Conservation (phyloP, 768 basidiomycete genomes). For the Obba rivulosa region DNA sequence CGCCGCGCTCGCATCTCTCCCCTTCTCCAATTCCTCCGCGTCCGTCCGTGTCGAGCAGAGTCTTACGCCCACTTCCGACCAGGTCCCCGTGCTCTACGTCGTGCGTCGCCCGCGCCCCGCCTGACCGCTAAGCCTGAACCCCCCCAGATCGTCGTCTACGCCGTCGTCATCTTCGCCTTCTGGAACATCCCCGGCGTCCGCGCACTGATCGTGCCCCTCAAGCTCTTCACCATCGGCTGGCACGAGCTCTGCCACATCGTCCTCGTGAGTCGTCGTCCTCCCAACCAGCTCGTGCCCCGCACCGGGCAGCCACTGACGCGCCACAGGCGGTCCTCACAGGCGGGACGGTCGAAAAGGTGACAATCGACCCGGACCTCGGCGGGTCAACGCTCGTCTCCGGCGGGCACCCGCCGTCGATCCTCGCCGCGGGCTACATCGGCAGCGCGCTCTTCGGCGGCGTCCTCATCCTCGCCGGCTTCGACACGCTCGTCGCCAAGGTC, state of each 20-base stretch:
- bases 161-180: constrained; percentile 80
- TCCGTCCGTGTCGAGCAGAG: neutral
- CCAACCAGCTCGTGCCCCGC: neutral
- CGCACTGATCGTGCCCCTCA: constrained; percentile 76
- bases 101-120: constrained; percentile 36
- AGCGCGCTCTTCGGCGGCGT: constrained; percentile 77
- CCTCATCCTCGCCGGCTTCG: constrained; percentile 82
- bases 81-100: constrained; percentile 75
- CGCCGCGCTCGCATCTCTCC: too few species aligned
- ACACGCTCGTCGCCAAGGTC: constrained; percentile 87
- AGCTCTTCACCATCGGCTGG: constrained; percentile 84
- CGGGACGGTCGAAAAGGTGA: constrained; percentile 71
- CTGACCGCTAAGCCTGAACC: neutral
- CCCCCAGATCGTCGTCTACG: constrained; percentile 72
- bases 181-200: constrained; percentile 84
- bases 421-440: constrained; percentile 78
- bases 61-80: constrained; percentile 12
- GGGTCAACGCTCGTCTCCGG: constrained; percentile 76
- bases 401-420: constrained; percentile 64
- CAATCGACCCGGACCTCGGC: constrained; percentile 80
- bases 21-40: neutral
- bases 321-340: constrained; percentile 71
- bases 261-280: constrained; percentile 43
- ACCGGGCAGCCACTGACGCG: neutral
- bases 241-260: constrained; percentile 85